Base-by-base conservation (phyloP, 1,284 basidiomycete genomes). In the Baeospora myosura region DNA sequence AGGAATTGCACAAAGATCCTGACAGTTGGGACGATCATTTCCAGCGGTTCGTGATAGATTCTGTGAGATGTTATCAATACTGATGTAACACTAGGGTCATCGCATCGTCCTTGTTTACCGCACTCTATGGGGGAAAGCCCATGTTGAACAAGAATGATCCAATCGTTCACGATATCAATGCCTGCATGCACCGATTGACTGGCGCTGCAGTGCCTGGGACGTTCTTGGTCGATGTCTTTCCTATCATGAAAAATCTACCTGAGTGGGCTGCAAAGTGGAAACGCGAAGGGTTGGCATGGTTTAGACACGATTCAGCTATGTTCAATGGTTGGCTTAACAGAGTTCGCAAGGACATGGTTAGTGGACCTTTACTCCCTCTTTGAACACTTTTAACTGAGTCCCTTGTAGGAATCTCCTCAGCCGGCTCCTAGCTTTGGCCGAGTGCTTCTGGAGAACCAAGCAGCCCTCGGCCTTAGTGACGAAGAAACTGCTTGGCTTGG, bases 251-350 rank as follows among this genome's bases (percentile, higher is more conserved):
- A 38, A 53, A 66, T 33, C 47, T 71, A 14, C 69, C 69, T 4
- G 49, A 48, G 17, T 72, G 68, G 68, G 54, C 68, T 41, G 64
- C 64, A 62, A 34, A 60, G 60, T n/a, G n/a, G n/a, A n/a, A n/a
- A n/a, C n/a, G n/a, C n/a, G n/a, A n/a, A n/a, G n/a, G n/a, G 1
- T 41, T 43, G 10, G 47, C 53, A 31, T 64, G 62, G 59, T 55
- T 52, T 36, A 21, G 16, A n/a, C 11, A 20, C 6, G 22, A 17
- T 12, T 16, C 11, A 11, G 35, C n/a, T 10, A 22, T 60, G 49
- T 49, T 55, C 11, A 54, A 61, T 22, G 51, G 48, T 14, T 59
- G 62, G 4, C 64, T 53, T 43, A 49, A 57, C 21, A 45, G 49
- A 4, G 59, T 61, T 2, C 43, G 46, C 23, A 29, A 41, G 11